A percentile compares a stretch with the other conserved stretches of the same genome.
Evolutionary conservation across 1,139 yeast genomes (phyloP).

Genomic region (Yamadazyma triangularis): DNA sequence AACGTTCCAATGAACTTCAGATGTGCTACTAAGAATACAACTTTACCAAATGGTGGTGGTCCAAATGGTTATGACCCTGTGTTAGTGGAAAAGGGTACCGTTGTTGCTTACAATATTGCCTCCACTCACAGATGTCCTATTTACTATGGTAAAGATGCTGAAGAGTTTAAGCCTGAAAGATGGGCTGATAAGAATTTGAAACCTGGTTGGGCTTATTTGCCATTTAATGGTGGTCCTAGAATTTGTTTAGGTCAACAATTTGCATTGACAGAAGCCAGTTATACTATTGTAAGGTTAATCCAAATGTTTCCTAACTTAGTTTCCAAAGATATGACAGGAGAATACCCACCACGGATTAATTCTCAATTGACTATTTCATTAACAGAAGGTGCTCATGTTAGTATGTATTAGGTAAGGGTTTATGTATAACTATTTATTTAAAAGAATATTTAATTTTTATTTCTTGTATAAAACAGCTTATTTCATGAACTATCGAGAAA

Average conservation of each 20-base stretch:
- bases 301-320: conserved; percentile 32
- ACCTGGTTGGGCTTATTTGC: conserved; percentile 50
- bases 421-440: too few species aligned
- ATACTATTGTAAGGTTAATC: conserved; percentile 39
- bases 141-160: conserved; percentile 46
- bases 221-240: conserved; percentile 60
- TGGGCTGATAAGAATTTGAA: conserved; percentile 32
- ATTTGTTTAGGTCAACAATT: conserved; percentile 59
- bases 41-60: conserved; percentile 51
- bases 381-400: conserved; percentile 17
- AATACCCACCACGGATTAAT: conserved; percentile 25
- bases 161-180: conserved; percentile 45
- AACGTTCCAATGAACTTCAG: conserved; percentile 52
- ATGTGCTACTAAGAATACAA: conserved; percentile 37
- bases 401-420: conserved; percentile 12
- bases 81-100: conserved; percentile 41
- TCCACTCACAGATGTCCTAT: conserved; percentile 40
- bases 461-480: too few species aligned
- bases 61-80: conserved; percentile 35
- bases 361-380: conserved; percentile 27
- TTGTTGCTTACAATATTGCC: conserved; percentile 39
- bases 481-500: too few species aligned
- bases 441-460: too few species aligned
- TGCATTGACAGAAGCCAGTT: conserved; percentile 50
- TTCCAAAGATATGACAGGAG: conserved; percentile 13